phyloP scores from a whole-genome alignment of 805 yeast species.

The Metschnikowia proteae region DNA sequence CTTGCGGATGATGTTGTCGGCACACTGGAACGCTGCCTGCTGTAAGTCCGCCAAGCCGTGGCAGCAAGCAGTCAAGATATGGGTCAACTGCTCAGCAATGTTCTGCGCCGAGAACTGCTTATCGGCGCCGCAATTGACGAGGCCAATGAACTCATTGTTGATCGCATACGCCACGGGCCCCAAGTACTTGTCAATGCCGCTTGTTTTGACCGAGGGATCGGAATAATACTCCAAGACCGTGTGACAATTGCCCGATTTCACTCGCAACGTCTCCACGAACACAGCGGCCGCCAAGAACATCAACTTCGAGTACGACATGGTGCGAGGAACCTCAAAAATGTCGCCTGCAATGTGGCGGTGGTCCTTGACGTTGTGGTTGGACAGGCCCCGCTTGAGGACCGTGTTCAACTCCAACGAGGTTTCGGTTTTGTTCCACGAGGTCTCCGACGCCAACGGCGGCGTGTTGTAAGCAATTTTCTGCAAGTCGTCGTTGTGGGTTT shows the following conservation, averaged over 20 bases:
- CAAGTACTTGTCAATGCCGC: conserved; percentile 67
- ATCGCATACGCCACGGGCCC: conserved; percentile 60
- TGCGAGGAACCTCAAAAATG: conserved; percentile 47
- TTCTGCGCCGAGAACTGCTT: conserved; percentile 53
- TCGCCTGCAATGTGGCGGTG: conserved; percentile 62
- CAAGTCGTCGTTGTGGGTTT: conserved; percentile 46
- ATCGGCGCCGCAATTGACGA: conserved; percentile 51
- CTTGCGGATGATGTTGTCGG: conserved; percentile 59
- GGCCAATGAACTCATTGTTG: conserved; percentile 51
- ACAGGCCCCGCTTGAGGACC: conserved; percentile 83
- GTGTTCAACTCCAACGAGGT: conserved; percentile 90
- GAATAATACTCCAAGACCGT: conserved; percentile 74
- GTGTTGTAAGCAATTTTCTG: conserved; percentile 77
- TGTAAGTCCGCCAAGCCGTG: conserved; percentile 75
- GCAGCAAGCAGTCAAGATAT: conserved; percentile 66
- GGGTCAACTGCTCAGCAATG: conserved; percentile 63
- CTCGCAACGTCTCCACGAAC: conserved; percentile 74
- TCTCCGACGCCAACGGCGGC: conserved; percentile 28
- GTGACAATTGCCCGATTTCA: conserved; percentile 76
- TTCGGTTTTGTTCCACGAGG: conserved; percentile 64
- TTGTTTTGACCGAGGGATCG: conserved; percentile 72
- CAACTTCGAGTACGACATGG: conserved; percentile 66
- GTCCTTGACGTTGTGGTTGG: conserved; percentile 71
- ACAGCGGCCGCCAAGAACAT: conserved; percentile 85
- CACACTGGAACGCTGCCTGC: conserved; percentile 72